Base-by-base conservation (phyloP, 495 filamentous ascomycete genomes). In the Aspergillus incahuasiensis region DNA sequence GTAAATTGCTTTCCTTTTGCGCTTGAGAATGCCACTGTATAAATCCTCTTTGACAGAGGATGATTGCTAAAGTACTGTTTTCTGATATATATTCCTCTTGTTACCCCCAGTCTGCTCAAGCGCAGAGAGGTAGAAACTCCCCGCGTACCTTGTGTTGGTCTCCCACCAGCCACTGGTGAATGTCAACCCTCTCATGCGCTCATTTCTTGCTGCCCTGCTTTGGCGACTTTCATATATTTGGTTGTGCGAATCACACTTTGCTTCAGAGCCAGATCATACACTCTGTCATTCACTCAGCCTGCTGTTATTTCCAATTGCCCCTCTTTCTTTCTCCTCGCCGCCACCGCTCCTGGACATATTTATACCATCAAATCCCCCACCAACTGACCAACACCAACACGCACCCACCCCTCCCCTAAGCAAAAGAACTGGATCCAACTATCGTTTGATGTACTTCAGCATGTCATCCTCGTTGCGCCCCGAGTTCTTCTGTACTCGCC, bases 401-500 rank as follows among this genome's bases (percentile, higher is more conserved):
- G 47, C 24, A n/a, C 25, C 34, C 32, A 45, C 42, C 46, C 24
- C 24, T 20, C 30, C 47, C 24, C 41, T 5, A 9, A 12, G 13
- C 48, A 54, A 32, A 22, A 41, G 11, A 18, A 16, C 39, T 54
- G 20, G 15, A 8, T 34, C 30, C 38, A 32, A 28, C 42, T 41
- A 50, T 24, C 22, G 15, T 11, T 45, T 15, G 48, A 44, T 41
- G 46, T 24, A 16, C 48, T 35, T 6, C 39, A 62, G 9, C 38
- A 69, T 68, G 57, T 55, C 68, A 50, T 61, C 63, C 22, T 57
- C 62, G 9, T 59, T 65, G 30, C 66, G 65, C 48, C 74, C 76
- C 49, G 59, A 61, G 16, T 85, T 81, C 66, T 86, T 81, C 63
- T 78, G 79, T 50, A 67, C 78, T 34, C 80, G 86, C 30, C 75